Conservation (phyloP, 1,139 yeast genomes). For the Kodamaea ohmeri region DNA sequence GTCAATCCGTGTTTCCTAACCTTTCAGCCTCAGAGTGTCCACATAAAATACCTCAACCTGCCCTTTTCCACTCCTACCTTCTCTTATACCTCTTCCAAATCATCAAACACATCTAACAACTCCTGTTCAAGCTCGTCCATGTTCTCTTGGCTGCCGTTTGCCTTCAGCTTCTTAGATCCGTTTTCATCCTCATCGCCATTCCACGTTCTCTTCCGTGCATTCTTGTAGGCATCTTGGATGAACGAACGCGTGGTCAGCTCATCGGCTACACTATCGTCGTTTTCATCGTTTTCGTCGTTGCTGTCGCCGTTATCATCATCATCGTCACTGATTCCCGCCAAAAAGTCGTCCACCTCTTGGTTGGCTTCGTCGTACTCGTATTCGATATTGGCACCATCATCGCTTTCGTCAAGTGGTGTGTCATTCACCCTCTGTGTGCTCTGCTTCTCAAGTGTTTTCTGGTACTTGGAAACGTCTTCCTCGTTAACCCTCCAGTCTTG, state of each 20-base stretch:
- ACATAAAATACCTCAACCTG: no score
- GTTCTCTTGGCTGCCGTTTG: slow-evolving; percentile 18
- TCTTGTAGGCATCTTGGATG: slow-evolving; percentile 31
- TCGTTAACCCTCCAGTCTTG: slow-evolving; percentile 42
- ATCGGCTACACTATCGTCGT: slow-evolving; percentile 14
- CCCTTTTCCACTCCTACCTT: not conserved
- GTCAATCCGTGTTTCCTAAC: not conserved
- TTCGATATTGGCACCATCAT: slow-evolving; percentile 12
- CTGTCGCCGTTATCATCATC: slow-evolving; percentile 45
- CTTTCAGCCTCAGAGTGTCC: no score
- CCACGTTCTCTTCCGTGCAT: slow-evolving; percentile 22
- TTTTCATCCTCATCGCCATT: slow-evolving; percentile 16
- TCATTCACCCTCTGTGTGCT: slow-evolving; percentile 7
- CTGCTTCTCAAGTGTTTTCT: slow-evolving; percentile 29
- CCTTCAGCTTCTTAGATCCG: slow-evolving; percentile 5
- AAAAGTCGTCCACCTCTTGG: slow-evolving; percentile 59
- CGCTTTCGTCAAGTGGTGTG: slow-evolving; percentile 3
- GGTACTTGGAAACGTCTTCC: slow-evolving; percentile 44
- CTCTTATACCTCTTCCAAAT: slow-evolving; percentile 28
- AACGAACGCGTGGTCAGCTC: slow-evolving; percentile 22
- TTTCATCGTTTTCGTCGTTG: slow-evolving; percentile 28
- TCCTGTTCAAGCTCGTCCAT: slow-evolving; percentile 48
- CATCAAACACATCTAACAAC: slow-evolving; percentile 46
- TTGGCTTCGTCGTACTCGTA: slow-evolving; percentile 55
- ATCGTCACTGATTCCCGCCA: slow-evolving; percentile 54